phyloP scores from a whole-genome alignment of 2,329 filamentous ascomycete genomes.

The Eurotiales sp. region DNA sequence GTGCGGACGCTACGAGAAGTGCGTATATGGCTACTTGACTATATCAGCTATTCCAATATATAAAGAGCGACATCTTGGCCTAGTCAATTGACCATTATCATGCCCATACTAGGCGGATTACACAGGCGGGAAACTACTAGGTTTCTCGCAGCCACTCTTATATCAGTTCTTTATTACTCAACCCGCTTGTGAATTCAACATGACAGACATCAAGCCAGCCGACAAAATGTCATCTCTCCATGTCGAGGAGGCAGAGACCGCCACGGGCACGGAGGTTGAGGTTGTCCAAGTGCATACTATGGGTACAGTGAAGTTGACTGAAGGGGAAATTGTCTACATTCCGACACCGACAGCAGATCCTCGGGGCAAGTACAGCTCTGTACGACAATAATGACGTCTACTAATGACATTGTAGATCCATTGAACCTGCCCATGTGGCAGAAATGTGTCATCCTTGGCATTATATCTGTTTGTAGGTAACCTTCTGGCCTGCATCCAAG shows the following conservation, averaged over 20 bases:
- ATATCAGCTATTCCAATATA: background rate
- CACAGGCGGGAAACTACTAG: slow-evolving; percentile 10
- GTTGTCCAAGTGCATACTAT: slow-evolving; percentile 16
- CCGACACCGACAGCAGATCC: slow-evolving; percentile 34
- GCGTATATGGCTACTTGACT: slow-evolving; percentile 1
- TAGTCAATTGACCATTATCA: background rate
- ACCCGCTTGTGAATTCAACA: background rate
- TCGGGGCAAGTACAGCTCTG: slow-evolving; percentile 16
- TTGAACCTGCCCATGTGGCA: slow-evolving; percentile 28
- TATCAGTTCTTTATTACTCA: background rate
- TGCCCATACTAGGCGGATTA: background rate
- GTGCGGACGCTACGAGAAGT: slow-evolving; percentile 1
- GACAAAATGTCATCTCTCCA: slow-evolving; percentile 17
- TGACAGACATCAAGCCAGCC: slow-evolving; percentile 15
- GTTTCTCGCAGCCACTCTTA: slow-evolving; percentile 9
- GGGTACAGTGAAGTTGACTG: slow-evolving; percentile 28
- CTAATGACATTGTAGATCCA: slow-evolving; percentile 21
- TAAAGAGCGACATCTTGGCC: slow-evolving; percentile 4
- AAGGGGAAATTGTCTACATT: slow-evolving; percentile 32
- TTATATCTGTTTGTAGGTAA: slow-evolving; percentile 25
- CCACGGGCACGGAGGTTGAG: slow-evolving; percentile 6
- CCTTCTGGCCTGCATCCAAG: background rate
- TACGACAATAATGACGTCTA: background rate
- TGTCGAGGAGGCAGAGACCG: slow-evolving; percentile 18
- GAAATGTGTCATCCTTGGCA: slow-evolving; percentile 25